Base-by-base conservation (phyloP, 2,329 filamentous ascomycete species). In the Coniochaeta hoffmannii region DNA sequence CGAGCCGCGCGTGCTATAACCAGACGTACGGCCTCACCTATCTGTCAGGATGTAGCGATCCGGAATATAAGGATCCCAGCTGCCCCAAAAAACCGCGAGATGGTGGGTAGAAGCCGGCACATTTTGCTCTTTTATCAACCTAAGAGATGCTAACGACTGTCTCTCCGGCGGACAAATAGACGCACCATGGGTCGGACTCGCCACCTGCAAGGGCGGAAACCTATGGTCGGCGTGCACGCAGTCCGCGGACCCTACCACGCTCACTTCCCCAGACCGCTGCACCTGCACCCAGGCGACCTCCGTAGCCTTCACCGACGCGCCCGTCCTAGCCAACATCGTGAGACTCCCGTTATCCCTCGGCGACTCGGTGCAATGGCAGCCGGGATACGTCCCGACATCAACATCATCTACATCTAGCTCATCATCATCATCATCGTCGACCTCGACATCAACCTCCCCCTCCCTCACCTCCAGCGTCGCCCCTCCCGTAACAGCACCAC, bases 41-140 rank as follows among this genome's bases (percentile, higher is more conserved):
- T 26, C 59, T 64, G 15, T 58, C 65, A 5, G 66, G 65, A 12
- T 69, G 66, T 56, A 65, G 63, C 32, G 66, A 69, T 24, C 59
- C 62, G 6, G 55, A 61, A 2, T 69, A 68, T 35, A 50, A 57
- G 22, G 60, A 66, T 52, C 22, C 32, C 15, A 65, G 56, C 34
- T 69, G 66, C 52, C 66, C 66, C 2, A 35, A 64, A 54, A 69
- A 68, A 55, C 60, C 59, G 1, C 53, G 59, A 10, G 36, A 31
- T 11, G 53, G 63, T 64, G 51, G 41, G 59, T 8, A 28, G 32
- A 26, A n/a, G 3, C 9, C 19, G 32, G 3, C 50, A 51, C 14
- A 2, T 2, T 15, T 38, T 17, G 28, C 30, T n/a, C 11, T 19
- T 3, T 5, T 30, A 52, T 31, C n/a, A 52, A 19, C 26, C 8